phyloP scores from a whole-genome alignment of 305 asterid genomes.

The Andrographis paniculata region DNA sequence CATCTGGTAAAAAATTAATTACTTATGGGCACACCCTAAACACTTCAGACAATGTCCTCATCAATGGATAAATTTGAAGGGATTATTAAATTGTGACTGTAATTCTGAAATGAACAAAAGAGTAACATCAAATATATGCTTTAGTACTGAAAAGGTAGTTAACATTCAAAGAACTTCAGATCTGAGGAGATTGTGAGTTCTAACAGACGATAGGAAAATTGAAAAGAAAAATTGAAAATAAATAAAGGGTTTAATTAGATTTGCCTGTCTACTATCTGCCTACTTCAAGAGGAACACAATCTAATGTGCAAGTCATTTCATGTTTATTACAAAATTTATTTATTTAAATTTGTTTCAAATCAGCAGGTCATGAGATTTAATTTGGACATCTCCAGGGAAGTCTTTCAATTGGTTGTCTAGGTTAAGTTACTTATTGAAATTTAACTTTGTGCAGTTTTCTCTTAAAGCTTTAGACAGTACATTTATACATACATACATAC shows the following conservation, averaged over 20 bases:
- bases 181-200: not conserved
- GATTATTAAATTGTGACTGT: constrained; percentile 13
- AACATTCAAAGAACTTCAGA: not conserved
- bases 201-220: not conserved
- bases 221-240: not conserved
- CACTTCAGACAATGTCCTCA: constrained; percentile 21
- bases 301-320: not conserved
- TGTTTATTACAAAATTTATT: no score
- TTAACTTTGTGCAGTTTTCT: not conserved
- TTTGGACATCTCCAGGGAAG: not conserved
- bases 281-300: not conserved
- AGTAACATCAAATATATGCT: no score
- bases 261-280: not conserved
- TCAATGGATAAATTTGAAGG: constrained; percentile 7
- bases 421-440: no score
- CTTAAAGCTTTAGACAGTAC: no score
- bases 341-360: no score
- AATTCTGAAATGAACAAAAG: constrained; percentile 14
- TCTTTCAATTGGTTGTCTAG: not conserved
- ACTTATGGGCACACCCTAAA: constrained; percentile 22
- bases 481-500: no score
- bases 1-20: constrained; percentile 6
- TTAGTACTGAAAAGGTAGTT: not conserved
- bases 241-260: no score
- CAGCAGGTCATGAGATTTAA: not conserved